Percentiles rank a stretch among this genome's conserved stretches.
These are phyloP conservation scores for Rutstroemia sp. DNA, from an alignment of 2,329 filamentous ascomycete species.

Conservation along the genomic window DNA sequence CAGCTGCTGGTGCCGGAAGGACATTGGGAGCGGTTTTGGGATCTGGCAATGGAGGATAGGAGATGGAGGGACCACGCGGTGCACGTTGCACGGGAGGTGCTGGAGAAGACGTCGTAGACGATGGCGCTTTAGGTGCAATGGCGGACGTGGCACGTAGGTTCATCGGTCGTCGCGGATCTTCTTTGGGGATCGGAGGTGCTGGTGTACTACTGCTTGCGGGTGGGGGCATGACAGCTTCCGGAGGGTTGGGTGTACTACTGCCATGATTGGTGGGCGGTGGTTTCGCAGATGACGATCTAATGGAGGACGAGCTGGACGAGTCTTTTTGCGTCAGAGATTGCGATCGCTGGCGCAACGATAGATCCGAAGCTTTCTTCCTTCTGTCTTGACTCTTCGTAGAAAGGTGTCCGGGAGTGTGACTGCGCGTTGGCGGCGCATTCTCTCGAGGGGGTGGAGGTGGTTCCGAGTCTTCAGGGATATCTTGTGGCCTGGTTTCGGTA, in stretches of 20 bases:
- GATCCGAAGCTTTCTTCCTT: constrained; percentile 25
- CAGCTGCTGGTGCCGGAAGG: constrained; percentile 54
- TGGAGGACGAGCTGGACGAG: constrained; percentile 18
- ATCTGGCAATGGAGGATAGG: constrained; percentile 51
- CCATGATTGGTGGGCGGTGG: constrained; percentile 17
- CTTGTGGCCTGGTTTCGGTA: constrained; percentile 29
- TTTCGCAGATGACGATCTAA: constrained; percentile 15
- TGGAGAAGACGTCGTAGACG: constrained; percentile 18
- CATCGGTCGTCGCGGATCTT: constrained; percentile 33
- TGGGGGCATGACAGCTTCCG: constrained; percentile 18
- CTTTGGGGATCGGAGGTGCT: constrained; percentile 12
- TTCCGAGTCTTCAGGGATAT: constrained; percentile 33
- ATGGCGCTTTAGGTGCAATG: constrained; percentile 25
- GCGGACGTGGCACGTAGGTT: constrained; percentile 43
- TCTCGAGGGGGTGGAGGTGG: constrained; percentile 26
- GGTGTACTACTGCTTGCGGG: constrained; percentile 12
- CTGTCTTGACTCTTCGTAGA: constrained; percentile 45
- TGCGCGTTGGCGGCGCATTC: constrained; percentile 38
- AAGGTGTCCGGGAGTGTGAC: constrained; percentile 56
- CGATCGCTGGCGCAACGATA: constrained; percentile 28
- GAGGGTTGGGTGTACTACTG: constrained; percentile 12
- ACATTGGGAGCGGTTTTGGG: constrained; percentile 52
- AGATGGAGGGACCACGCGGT: constrained; percentile 34
- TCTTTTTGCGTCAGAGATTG: constrained; percentile 29
- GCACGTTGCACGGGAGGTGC: constrained; percentile 18